These are phyloP conservation scores for Colletotrichum horii DNA, from an alignment of 2,329 filamentous ascomycete genomes.

Conservation along the genomic window DNA sequence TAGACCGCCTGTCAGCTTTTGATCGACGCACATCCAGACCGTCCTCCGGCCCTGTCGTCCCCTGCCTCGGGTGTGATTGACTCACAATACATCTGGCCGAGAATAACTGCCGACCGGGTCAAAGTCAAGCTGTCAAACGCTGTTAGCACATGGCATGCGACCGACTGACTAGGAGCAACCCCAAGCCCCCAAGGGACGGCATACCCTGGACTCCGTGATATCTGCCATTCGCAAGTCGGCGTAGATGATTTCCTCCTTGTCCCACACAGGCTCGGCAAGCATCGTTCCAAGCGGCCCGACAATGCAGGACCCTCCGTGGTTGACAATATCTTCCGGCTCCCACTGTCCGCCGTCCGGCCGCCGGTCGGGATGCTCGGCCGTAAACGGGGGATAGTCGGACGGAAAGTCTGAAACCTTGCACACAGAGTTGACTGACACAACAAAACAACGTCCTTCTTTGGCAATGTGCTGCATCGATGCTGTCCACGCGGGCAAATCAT, in stretches of 20 bases:
- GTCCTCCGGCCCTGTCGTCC: not conserved
- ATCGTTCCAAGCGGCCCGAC: conserved; percentile 42
- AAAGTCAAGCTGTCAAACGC: conserved; percentile 39
- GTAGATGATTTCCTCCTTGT: conserved; percentile 42
- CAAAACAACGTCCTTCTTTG: conserved; percentile 49
- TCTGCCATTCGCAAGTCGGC: conserved; percentile 37
- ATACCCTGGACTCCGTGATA: conserved; percentile 41
- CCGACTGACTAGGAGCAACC: not conserved
- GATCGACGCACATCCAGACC: not conserved
- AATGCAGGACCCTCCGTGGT: conserved; percentile 44
- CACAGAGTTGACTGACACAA: conserved; percentile 45
- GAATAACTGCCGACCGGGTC: conserved; percentile 46
- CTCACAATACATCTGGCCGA: conserved; percentile 44
- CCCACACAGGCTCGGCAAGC: conserved; percentile 43
- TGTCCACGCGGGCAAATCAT: conserved; percentile 38
- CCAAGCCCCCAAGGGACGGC: not conserved
- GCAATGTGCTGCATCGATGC: conserved; percentile 49
- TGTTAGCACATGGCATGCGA: not conserved
- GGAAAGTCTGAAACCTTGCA: conserved; percentile 46
- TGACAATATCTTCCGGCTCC: conserved; percentile 41
- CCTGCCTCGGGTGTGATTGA: not conserved
- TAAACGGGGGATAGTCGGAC: conserved; percentile 45
- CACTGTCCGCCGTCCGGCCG: conserved; percentile 41
- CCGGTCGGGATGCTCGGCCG: conserved; percentile 39
- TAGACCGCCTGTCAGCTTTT: conserved; percentile 11